Base-by-base conservation (phyloP, 2,329 filamentous ascomycete genomes). In the Chlorencoelia australis region DNA sequence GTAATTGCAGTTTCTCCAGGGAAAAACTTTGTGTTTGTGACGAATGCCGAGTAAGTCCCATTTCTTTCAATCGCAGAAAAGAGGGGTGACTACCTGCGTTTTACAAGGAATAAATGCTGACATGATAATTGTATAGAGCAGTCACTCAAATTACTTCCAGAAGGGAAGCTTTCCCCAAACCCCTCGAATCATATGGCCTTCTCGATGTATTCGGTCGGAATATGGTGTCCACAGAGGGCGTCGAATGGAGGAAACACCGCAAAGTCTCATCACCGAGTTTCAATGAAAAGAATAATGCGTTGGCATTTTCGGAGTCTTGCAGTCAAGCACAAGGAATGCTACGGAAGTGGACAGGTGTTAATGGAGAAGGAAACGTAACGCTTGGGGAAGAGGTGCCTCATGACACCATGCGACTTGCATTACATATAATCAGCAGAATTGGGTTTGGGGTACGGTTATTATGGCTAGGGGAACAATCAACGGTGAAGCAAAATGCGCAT, bases 231-330 rank as follows among this genome's bases (percentile, higher is more conserved):
- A 75, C 78, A 2, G 82, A 88, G 56, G 82, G 82, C 1, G 54
- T 64, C 1, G 59, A 70, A 18, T 89, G 82, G 83, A 75, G 76
- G 20, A 68, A 73, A 58, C 82, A 89, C 55, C 72, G 82, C 43
- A 85, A 82, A 59, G 69, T 78, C 28, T 80, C 76, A 1, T 73
- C 77, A 18, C 75, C 81, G 1, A 74, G 74, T 4, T 88, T 89
- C 58, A 84, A 79, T 39, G 83, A 89, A 61, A 76, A 71, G 59
- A 88, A 85, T 56, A 79, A 83, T 39, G 65, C 68, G 10, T 56
- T 82, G 17, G 75, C 82, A 2, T 84, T 78, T 57, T 61, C 60
- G 7, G 77, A 83, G 53, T 67, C 71, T 1, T 62, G 81, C 37
- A 60, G 65, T 39, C 82, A 88, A 60, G 71, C 79, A 0, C 61